Conservation (phyloP, 2,329 filamentous ascomycete species). For the Trichoderma sp. region DNA sequence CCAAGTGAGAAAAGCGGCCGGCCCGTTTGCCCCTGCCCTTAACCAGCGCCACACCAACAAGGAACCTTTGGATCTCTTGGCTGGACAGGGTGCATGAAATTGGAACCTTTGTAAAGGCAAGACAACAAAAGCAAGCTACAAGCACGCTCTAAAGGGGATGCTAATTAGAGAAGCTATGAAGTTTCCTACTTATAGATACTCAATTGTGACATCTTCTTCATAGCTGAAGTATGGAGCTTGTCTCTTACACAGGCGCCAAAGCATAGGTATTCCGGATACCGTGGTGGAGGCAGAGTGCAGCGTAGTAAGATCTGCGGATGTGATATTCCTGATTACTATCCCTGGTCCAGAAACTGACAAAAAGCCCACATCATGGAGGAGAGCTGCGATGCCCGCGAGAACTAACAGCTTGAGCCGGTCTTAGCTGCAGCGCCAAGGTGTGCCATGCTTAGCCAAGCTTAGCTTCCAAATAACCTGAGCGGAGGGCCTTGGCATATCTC, state of each 20-base stretch:
- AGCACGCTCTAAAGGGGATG: neutral
- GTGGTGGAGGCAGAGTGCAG: neutral
- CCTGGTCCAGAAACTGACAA: neutral
- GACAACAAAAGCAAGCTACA: neutral
- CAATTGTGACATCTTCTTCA: neutral
- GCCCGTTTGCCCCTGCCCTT: neutral
- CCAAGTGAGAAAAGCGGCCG: conserved; percentile 12
- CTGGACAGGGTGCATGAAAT: neutral
- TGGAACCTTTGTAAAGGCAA: conserved; percentile 21
- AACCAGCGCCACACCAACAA: conserved; percentile 12
- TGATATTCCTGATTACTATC: neutral
- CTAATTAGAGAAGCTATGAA: neutral
- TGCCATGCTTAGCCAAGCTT: neutral
- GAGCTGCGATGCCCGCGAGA: neutral
- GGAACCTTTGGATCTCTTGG: conserved; percentile 27
- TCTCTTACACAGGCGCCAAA: neutral
- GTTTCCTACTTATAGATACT: neutral
- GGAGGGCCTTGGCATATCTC: neutral
- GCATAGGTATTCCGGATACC: neutral
- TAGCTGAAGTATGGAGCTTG: neutral
- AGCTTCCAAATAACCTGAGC: neutral
- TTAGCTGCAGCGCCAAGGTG: neutral
- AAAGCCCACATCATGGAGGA: neutral
- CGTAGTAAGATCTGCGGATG: neutral
- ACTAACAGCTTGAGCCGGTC: neutral